These are phyloP conservation scores for Penicillium sp. DNA, from an alignment of 2,329 filamentous ascomycete genomes.

Conservation along the genomic window DNA sequence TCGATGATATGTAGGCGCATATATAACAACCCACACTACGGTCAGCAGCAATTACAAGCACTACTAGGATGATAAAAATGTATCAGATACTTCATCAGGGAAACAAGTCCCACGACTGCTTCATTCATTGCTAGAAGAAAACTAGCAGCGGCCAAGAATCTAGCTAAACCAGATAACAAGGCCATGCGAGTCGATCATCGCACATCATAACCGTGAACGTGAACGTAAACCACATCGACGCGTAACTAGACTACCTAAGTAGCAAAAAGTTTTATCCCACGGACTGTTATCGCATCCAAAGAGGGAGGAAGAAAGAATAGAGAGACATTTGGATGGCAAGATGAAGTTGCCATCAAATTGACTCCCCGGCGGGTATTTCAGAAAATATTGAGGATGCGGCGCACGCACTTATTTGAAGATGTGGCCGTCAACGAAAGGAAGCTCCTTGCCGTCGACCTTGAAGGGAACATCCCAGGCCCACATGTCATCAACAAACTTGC, in stretches of 20 bases:
- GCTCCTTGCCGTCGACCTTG: constrained; percentile 76
- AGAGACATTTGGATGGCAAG: constrained; percentile 3
- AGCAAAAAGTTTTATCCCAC: constrained; percentile 12
- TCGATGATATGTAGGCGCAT: too few species aligned
- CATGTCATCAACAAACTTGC: constrained; percentile 73
- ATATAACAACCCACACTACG: too few species aligned
- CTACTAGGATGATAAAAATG: neutral
- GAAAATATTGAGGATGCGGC: constrained; percentile 1
- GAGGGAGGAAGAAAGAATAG: constrained; percentile 8
- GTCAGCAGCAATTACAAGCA: too few species aligned
- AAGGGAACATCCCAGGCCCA: constrained; percentile 92
- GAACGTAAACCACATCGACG: constrained; percentile 24
- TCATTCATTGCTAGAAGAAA: constrained; percentile 16
- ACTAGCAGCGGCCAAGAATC: constrained; percentile 18
- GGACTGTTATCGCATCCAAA: constrained; percentile 1
- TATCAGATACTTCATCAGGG: constrained; percentile 6
- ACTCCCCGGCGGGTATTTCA: constrained; percentile 19
- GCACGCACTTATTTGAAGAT: constrained; percentile 82
- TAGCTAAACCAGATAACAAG: constrained; percentile 1
- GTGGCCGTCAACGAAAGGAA: constrained; percentile 85
- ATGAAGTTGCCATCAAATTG: constrained; percentile 2
- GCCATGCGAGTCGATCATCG: constrained; percentile 18
- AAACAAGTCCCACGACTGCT: constrained; percentile 6
- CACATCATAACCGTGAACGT: constrained; percentile 25
- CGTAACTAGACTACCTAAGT: constrained; percentile 12